A percentile compares a stretch with the other conserved stretches of the same genome.
phyloP scores from a whole-genome alignment of 176 grass and related monocot genomes.

The Aegilops speltoides region DNA sequence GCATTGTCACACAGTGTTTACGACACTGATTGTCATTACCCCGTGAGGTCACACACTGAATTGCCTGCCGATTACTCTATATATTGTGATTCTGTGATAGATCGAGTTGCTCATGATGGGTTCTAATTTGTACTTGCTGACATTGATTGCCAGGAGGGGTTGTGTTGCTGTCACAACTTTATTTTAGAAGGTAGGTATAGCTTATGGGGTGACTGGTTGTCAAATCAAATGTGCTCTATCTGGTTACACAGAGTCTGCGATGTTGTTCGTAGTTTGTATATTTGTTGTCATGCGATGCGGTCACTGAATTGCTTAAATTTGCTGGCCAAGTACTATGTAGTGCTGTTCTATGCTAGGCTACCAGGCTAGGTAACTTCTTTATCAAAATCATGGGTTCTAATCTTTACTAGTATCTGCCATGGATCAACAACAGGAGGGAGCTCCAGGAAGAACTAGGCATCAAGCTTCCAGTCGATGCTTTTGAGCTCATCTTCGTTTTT shows the following conservation, averaged over 20 bases:
- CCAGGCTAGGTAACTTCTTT: not conserved
- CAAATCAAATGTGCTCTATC: not conserved
- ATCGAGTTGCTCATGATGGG: not conserved
- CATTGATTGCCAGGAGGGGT: not conserved
- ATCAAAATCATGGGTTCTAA: slow-evolving; percentile 12
- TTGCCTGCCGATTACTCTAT: no score
- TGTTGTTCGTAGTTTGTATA: not conserved
- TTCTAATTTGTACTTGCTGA: not conserved
- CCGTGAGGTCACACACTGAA: not conserved
- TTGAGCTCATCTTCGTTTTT: slow-evolving; percentile 80
- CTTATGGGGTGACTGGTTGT: not conserved
- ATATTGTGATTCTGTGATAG: not conserved
- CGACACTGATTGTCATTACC: no score
- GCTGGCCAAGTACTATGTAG: not conserved
- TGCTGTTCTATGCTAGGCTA: not conserved
- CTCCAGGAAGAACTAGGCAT: slow-evolving; percentile 90
- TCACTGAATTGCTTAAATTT: not conserved
- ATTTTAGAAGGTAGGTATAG: not conserved
- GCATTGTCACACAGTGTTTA: not conserved
- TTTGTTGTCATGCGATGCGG: no score
- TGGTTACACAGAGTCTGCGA: not conserved
- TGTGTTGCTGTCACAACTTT: not conserved
- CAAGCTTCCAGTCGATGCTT: slow-evolving; percentile 85
- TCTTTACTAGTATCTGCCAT: slow-evolving; percentile 10
- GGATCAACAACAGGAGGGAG: slow-evolving; percentile 66